Base-by-base conservation (phyloP, 495 filamentous ascomycete genomes). In the Talaromyces adpressus region DNA sequence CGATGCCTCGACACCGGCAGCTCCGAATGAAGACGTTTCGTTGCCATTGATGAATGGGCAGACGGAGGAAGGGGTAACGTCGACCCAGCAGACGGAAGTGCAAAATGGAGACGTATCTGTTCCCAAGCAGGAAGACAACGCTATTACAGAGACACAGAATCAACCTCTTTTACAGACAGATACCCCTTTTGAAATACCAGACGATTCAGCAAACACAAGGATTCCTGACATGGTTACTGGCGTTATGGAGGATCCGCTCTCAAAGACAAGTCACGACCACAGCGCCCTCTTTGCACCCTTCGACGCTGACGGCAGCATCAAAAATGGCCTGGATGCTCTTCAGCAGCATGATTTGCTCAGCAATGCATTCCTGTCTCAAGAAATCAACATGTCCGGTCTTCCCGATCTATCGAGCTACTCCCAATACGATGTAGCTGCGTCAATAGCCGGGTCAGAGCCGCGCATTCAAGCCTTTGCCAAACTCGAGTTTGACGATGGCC, bases 401-500 rank as follows among this genome's bases (percentile, higher is more conserved):
- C 62, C 62, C 4, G 62, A 64, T 52, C 0, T 64, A 12, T 57
- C 62, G 16, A 34, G 12, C n/a, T 64, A 64, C 25, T 29, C 56
- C 11, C 51, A 63, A 20, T 59, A 27, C 27, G 73, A 79, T 67
- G 68, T 68, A 41, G 66, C 68, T 9, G 65, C 73, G 16, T 81
- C 78, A 12, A 64, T 74, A 20, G 68, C 73, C 14, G 79, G 78
- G 2, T 82, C 80, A 3, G 79, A 82, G 63, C 79, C 79, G 57
- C 74, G 75, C 52, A 82, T 84, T 51, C 77, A 81, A 68, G 88
- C 85, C 29, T 90, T 84, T 73, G 88, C 88, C 34, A 90, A 87
- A 71, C 78, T 91, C 29, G 82, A 85, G 66, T 90, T 91, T 70
- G 78, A 82, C 39, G 88, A 91, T 73, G 87, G 87, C 14, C 81